These are phyloP conservation scores for Hanseniaspora pseudoguilliermondii DNA, from an alignment of 805 yeast species.

Conservation along the genomic window DNA sequence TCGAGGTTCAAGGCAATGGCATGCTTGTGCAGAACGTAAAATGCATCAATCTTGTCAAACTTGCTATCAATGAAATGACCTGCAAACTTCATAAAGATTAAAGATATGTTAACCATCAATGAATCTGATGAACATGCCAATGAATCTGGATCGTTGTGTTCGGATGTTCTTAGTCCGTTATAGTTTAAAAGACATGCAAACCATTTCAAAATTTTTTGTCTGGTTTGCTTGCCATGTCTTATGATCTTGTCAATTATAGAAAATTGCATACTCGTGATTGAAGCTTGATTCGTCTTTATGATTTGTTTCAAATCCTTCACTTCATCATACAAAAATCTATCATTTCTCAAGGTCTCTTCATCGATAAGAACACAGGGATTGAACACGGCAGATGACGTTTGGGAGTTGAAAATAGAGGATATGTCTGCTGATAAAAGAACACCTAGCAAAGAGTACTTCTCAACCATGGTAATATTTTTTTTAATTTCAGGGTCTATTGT, in stretches of 20 bases:
- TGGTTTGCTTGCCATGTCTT: constrained; percentile 54
- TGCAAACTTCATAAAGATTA: constrained; percentile 56
- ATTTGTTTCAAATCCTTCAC: constrained; percentile 43
- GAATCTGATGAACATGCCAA: constrained; percentile 54
- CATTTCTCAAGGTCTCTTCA: constrained; percentile 8
- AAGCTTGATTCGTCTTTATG: constrained; percentile 49
- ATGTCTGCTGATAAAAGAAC: constrained; percentile 46
- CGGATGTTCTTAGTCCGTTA: constrained; percentile 79
- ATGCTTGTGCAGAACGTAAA: constrained; percentile 46
- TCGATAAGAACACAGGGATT: constrained; percentile 13
- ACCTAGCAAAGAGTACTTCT: constrained; percentile 57
- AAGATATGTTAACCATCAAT: constrained; percentile 63
- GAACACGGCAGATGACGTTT: constrained; percentile 39
- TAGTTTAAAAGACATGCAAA: constrained; percentile 63
- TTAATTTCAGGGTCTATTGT: constrained; percentile 15
- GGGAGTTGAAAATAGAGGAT: constrained; percentile 50
- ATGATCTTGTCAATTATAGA: constrained; percentile 59
- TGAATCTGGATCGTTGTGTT: constrained; percentile 56
- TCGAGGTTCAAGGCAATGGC: constrained; percentile 43
- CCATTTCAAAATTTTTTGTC: constrained; percentile 52
- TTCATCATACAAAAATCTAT: constrained; percentile 20
- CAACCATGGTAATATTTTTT: constrained; percentile 31
- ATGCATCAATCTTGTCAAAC: constrained; percentile 61
- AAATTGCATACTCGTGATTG: constrained; percentile 51
- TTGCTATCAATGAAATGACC: constrained; percentile 75